Conservation (phyloP, 169 alveolate species). For the Cryptosporidium bovis region DNA sequence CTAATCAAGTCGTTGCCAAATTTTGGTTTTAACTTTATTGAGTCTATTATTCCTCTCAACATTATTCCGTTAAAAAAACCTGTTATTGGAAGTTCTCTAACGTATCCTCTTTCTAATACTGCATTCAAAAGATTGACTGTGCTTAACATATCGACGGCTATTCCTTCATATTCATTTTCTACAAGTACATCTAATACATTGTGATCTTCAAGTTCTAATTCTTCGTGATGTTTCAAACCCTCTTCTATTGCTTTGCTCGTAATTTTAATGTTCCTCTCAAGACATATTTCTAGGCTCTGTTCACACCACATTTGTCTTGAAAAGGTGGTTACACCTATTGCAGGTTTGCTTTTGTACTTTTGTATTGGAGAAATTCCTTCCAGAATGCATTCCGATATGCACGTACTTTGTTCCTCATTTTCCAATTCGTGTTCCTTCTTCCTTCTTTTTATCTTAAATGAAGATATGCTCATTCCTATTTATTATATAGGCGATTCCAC, state of each 20-base stretch:
- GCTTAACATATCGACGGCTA: slow-evolving; percentile 28
- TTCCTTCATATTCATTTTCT: slow-evolving; percentile 43
- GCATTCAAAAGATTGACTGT: slow-evolving; percentile 33
- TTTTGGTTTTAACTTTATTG: slow-evolving; percentile 47
- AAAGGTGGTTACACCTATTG: slow-evolving; percentile 59
- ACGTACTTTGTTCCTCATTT: background rate
- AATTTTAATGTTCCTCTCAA: slow-evolving; percentile 35
- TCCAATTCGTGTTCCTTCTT: background rate
- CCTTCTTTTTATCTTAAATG: slow-evolving; percentile 1
- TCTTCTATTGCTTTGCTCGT: slow-evolving; percentile 70
- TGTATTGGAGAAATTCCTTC: slow-evolving; percentile 31
- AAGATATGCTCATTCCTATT: background rate
- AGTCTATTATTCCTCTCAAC: slow-evolving; percentile 62
- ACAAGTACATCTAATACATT: slow-evolving; percentile 33
- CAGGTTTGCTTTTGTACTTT: slow-evolving; percentile 34
- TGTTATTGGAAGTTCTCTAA: slow-evolving; percentile 62
- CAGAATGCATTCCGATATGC: background rate
- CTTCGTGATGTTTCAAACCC: slow-evolving; percentile 67
- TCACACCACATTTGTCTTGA: slow-evolving; percentile 75
- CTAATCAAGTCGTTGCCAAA: background rate
- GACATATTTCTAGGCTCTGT: slow-evolving; percentile 51
- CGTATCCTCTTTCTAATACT: slow-evolving; percentile 50
- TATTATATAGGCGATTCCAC: no score
- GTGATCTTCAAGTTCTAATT: slow-evolving; percentile 59
- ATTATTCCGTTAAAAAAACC: slow-evolving; percentile 55